Conservation (phyloP, 1,284 basidiomycete species). For the Ceratobasidium sp. region DNA sequence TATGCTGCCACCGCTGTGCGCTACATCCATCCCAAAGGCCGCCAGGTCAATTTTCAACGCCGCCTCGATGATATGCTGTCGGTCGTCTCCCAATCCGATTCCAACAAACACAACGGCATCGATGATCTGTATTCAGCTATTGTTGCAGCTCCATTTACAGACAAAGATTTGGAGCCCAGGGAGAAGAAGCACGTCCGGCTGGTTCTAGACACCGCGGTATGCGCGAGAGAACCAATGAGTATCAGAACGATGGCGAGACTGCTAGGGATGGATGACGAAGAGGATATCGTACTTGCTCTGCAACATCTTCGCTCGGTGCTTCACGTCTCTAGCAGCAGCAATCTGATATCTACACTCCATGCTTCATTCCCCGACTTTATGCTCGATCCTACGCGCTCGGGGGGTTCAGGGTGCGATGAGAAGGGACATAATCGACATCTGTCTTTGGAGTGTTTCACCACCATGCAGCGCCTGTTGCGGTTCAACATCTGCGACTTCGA, state of each 20-base stretch:
- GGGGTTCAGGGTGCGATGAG: background rate
- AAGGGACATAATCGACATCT: background rate
- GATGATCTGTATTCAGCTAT: background rate
- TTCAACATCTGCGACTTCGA: conserved; percentile 8
- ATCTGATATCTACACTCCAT: background rate
- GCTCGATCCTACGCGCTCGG: background rate
- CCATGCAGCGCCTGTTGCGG: background rate
- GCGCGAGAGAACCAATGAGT: background rate
- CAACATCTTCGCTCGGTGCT: conserved; percentile 8
- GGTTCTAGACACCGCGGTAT: background rate
- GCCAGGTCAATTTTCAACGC: background rate
- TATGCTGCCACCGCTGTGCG: conserved; percentile 19
- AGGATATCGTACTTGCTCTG: background rate
- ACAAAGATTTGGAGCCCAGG: background rate
- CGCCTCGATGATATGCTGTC: background rate
- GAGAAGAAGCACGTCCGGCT: background rate
- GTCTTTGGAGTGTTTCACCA: background rate
- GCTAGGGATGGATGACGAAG: background rate
- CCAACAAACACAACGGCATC: background rate
- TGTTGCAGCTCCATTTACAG: background rate
- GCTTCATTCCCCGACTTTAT: background rate
- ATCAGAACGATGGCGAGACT: background rate
- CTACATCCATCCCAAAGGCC: background rate
- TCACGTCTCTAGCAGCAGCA: background rate
- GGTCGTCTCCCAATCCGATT: background rate